These are phyloP conservation scores for Globisporangium megalacanthum DNA, from an alignment of 352 stramenopile genomes.

Conservation along the genomic window DNA sequence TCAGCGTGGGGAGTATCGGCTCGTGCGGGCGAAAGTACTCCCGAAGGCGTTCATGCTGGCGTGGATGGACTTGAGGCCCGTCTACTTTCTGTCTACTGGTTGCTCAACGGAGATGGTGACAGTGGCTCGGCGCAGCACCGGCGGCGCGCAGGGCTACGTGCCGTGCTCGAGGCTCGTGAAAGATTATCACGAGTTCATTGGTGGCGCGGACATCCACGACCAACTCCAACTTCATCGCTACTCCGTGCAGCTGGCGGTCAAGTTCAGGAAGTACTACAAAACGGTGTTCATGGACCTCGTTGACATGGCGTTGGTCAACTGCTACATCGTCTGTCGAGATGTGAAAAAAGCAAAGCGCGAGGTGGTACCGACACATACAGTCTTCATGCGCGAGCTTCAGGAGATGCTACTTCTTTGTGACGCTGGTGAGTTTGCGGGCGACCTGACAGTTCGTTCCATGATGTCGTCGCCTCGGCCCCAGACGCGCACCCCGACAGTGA, in stretches of 20 bases:
- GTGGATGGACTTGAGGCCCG: background rate
- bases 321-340: conserved; percentile 15
- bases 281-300: conserved; percentile 19
- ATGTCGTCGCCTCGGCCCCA: too few species aligned
- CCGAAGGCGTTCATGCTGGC: background rate
- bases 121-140: background rate
- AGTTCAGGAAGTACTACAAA: conserved; percentile 20
- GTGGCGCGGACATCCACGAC: too few species aligned
- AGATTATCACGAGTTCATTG: too few species aligned
- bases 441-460: too few species aligned
- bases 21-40: background rate
- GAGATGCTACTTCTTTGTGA: background rate
- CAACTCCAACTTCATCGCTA: conserved; percentile 10
- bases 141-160: too few species aligned
- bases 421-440: too few species aligned
- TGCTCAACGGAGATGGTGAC: background rate
- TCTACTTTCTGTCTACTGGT: background rate
- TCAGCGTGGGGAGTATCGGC: background rate
- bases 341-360: conserved; percentile 7
- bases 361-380: background rate
- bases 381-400: background rate
- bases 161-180: too few species aligned
- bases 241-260: conserved; percentile 11
- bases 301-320: conserved; percentile 21
- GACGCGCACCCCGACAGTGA: too few species aligned